Base-by-base conservation (phyloP, 371 early-diverging fungal species). In the Apophysomyces sp. region DNA sequence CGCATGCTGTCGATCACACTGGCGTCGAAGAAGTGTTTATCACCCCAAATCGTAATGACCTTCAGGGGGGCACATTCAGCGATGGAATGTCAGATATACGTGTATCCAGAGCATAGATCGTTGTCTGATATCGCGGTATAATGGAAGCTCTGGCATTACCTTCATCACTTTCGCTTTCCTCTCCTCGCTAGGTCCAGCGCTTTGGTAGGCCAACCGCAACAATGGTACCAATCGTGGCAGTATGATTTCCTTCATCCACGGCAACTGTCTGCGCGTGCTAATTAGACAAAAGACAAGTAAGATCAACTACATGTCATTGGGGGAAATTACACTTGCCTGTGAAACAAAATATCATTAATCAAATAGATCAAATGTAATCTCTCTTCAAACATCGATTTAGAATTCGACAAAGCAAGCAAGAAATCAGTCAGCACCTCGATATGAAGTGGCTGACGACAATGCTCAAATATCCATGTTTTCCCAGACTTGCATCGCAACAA, bases 31-130 rank as follows among this genome's bases (percentile, higher is more conserved):
- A 79, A 81, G 13, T 73, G 72, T 29, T 76, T 77, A 21, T 75
- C 79, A 6, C 67, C 67, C 88, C 88, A 87, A 27, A 87, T 82
- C 8, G 71, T 71, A 24, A 87, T 73, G 6, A 85, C 81, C 85
- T 86, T 54, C 15, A 51, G 16, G 49, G 34, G 49, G 36, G 40
- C 49, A 21, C 49, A 44, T 44, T 44, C 49, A 44, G 49, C 49
- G 49, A 18, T 44, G 49, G 49, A 44, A 44, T 44, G 49, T 44
- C 49, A 44, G 49, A 44, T 44, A 44, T 44, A 21, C 49, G 49
- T 44, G 49, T 44, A 44, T 44, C 49, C 49, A 44, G 49, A 44
- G 49, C 49, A 44, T 44, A 44, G 49, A 44, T 44, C 49, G 49
- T 44, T 44, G 49, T 24, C 16, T 44, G 21, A 44, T 44, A 44